phyloP scores from a whole-genome alignment of 306 rosid species.

The Acacia acuminata region DNA sequence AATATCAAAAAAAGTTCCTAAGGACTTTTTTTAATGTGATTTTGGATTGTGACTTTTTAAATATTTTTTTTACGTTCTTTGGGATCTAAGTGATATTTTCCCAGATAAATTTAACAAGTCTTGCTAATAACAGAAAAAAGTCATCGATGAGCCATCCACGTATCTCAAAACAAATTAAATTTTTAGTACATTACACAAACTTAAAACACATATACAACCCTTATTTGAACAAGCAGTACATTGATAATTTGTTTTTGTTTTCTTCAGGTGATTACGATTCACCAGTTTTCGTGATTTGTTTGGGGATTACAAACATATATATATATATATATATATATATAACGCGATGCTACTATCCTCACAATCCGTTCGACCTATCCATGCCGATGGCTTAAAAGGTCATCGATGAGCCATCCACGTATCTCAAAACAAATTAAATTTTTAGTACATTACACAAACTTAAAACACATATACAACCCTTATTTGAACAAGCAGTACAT shows the following conservation, averaged over 20 bases:
- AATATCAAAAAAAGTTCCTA: too few relatives aligned
- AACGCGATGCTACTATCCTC: background rate
- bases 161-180: background rate
- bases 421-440: background rate
- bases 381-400: background rate
- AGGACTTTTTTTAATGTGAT: too few relatives aligned
- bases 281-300: background rate
- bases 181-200: background rate
- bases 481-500: background rate
- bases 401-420: background rate
- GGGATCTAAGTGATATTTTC: too few relatives aligned
- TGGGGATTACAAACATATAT: background rate
- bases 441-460: background rate
- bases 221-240: background rate
- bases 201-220: background rate
- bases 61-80: too few relatives aligned
- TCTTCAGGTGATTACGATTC: background rate
- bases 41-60: too few relatives aligned
- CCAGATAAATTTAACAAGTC: background rate
- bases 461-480: background rate
- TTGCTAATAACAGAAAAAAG: background rate
- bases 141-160: background rate
- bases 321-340: background rate
- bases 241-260: background rate
- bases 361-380: background rate